phyloP scores from a whole-genome alignment of 2,329 filamentous ascomycete genomes.

The Epichloe hybrida region DNA sequence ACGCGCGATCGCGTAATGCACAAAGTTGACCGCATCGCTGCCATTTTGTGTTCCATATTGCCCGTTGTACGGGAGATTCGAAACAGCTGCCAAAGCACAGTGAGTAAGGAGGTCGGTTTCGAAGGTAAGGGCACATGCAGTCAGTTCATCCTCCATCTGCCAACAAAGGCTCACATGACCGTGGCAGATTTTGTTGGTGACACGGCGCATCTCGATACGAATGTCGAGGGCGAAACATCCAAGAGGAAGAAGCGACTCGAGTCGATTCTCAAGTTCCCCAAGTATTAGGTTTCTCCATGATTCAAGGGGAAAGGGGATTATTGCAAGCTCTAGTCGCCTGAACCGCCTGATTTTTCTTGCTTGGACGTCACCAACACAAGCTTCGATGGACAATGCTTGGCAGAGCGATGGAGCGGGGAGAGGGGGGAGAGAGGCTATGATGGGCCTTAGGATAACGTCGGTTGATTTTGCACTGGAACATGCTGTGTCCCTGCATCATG shows the following conservation, averaged over 20 bases:
- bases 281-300: neutral
- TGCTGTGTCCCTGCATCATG: neutral
- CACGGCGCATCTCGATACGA: neutral
- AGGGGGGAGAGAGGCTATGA: no score
- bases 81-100: neutral
- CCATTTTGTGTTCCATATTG: neutral
- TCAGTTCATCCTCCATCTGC: neutral
- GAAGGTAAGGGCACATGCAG: neutral
- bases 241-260: neutral
- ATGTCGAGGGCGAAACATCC: neutral
- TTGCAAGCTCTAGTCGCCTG: no score
- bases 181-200: neutral
- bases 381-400: no score
- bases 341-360: no score
- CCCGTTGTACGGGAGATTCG: neutral
- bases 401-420: no score
- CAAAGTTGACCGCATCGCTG: neutral
- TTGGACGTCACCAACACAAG: no score
- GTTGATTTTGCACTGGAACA: neutral
- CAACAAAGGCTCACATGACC: neutral
- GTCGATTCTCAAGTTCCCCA: neutral
- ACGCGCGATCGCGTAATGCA: neutral
- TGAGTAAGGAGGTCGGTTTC: neutral
- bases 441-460: no score
- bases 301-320: no score